Percentiles rank a stretch among this genome's conserved stretches.
These are phyloP conservation scores for Blastobotrys terrestris DNA, from an alignment of 805 yeast species.

Conservation along the genomic window DNA sequence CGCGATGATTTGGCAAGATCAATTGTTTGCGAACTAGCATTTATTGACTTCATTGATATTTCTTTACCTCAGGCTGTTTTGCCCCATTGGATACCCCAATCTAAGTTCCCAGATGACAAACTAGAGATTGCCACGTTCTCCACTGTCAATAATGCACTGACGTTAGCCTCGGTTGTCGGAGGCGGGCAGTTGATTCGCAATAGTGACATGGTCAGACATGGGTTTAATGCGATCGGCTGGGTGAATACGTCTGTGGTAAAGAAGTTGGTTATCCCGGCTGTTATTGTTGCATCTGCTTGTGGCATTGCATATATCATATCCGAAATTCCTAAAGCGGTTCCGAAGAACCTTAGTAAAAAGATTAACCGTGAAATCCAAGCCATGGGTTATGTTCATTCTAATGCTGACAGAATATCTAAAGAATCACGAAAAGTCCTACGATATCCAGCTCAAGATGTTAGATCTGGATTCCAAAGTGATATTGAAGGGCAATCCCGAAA, in stretches of 20 bases:
- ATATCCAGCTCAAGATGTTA: slow-evolving; percentile 78
- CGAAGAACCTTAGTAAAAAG: slow-evolving; percentile 72
- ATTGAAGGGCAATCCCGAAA: slow-evolving; percentile 56
- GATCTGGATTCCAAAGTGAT: slow-evolving; percentile 57
- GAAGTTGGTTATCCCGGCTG: slow-evolving; percentile 48
- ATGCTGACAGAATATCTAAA: slow-evolving; percentile 69
- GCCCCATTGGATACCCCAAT: slow-evolving; percentile 31
- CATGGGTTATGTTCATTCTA: slow-evolving; percentile 71
- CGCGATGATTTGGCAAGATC: slow-evolving; percentile 56
- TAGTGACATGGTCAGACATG: slow-evolving; percentile 18
- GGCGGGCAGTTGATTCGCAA: slow-evolving; percentile 22
- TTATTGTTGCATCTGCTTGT: slow-evolving; percentile 45
- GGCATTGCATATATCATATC: slow-evolving; percentile 57
- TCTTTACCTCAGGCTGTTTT: slow-evolving; percentile 33
- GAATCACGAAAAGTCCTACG: slow-evolving; percentile 79
- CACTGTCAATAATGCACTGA: slow-evolving; percentile 21
- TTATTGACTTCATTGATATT: slow-evolving; percentile 78
- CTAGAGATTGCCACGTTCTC: slow-evolving; percentile 4
- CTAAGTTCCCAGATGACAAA: slow-evolving; percentile 4
- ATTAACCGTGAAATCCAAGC: slow-evolving; percentile 55
- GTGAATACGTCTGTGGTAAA: slow-evolving; percentile 20
- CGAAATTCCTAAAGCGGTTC: slow-evolving; percentile 87
- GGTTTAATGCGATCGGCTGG: slow-evolving; percentile 13
- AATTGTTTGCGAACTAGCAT: slow-evolving; percentile 52
- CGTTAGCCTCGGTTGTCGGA: slow-evolving; percentile 26